phyloP scores from a whole-genome alignment of 2,329 filamentous ascomycete species.

The Nemania diffusa region DNA sequence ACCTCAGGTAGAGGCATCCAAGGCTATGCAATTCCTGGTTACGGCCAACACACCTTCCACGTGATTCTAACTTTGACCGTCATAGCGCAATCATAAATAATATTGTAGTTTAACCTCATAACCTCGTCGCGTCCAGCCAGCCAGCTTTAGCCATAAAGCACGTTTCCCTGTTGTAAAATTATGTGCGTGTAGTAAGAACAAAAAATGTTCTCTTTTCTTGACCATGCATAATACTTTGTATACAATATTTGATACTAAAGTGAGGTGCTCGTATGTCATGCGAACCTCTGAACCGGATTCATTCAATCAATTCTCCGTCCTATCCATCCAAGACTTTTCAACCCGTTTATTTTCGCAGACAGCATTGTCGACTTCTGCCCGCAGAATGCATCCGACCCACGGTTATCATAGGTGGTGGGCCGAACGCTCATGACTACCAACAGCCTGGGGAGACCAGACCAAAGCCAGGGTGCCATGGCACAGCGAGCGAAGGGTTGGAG shows the following conservation, averaged over 20 bases:
- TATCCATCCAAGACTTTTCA: background rate
- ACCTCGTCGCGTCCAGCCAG: no score
- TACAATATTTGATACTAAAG: constrained; percentile 29
- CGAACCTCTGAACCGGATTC: background rate
- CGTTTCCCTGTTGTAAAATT: background rate
- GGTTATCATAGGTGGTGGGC: background rate
- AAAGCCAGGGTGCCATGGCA: background rate
- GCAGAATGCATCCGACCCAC: background rate
- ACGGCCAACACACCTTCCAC: background rate
- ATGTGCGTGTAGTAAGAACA: constrained; percentile 4
- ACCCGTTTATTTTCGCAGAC: constrained; percentile 3
- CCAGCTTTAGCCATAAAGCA: background rate
- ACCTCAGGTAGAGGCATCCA: no score
- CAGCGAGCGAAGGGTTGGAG: constrained; percentile 7
- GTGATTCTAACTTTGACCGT: background rate
- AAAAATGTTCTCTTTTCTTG: constrained; percentile 12
- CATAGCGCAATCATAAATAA: background rate
- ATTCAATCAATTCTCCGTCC: constrained; percentile 2
- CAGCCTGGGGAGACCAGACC: background rate
- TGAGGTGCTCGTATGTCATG: constrained; percentile 14
- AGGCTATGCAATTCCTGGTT: background rate
- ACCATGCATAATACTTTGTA: constrained; percentile 26
- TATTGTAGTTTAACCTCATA: background rate
- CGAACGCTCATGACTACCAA: background rate
- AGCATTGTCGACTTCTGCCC: background rate